These are phyloP conservation scores for Stylosanthes scabra DNA, from an alignment of 331 rosid genomes.

Conservation along the genomic window DNA sequence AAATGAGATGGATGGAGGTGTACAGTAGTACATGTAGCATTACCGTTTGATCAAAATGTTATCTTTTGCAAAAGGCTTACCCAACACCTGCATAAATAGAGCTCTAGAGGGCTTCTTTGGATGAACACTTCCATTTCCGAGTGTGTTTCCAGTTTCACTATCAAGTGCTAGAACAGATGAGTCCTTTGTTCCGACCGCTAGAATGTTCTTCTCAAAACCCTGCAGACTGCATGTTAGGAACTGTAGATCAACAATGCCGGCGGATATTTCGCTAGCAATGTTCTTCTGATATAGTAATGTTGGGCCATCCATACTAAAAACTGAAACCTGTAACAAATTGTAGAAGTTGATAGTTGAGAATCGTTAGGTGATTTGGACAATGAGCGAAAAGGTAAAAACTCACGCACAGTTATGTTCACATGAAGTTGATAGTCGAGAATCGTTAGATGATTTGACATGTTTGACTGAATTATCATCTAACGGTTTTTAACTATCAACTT, in stretches of 20 bases:
- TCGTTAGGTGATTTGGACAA: no score
- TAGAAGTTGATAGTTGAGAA: no score
- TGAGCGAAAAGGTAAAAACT: no score
- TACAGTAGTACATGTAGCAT: no score
- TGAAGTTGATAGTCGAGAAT: no score
- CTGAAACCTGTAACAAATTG: slow-evolving; percentile 65
- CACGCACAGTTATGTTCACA: no score
- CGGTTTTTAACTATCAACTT: no score
- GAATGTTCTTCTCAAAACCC: slow-evolving; percentile 80
- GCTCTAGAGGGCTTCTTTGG: slow-evolving; percentile 95
- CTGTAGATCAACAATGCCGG: slow-evolving; percentile 79
- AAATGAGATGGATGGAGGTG: no score
- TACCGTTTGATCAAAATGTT: not conserved
- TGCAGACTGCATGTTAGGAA: slow-evolving; percentile 71
- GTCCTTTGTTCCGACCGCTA: slow-evolving; percentile 78
- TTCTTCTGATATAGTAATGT: slow-evolving; percentile 73
- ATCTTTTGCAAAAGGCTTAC: slow-evolving; percentile 36
- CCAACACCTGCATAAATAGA: slow-evolving; percentile 77
- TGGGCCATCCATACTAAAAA: slow-evolving; percentile 71
- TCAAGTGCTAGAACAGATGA: slow-evolving; percentile 84
- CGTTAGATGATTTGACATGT: no score
- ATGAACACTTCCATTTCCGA: slow-evolving; percentile 61
- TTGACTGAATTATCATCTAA: no score
- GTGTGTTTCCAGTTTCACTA: slow-evolving; percentile 67
- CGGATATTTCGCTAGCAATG: slow-evolving; percentile 73